Base-by-base conservation (phyloP, 768 basidiomycete genomes). In the Phaeotremella fagi region DNA sequence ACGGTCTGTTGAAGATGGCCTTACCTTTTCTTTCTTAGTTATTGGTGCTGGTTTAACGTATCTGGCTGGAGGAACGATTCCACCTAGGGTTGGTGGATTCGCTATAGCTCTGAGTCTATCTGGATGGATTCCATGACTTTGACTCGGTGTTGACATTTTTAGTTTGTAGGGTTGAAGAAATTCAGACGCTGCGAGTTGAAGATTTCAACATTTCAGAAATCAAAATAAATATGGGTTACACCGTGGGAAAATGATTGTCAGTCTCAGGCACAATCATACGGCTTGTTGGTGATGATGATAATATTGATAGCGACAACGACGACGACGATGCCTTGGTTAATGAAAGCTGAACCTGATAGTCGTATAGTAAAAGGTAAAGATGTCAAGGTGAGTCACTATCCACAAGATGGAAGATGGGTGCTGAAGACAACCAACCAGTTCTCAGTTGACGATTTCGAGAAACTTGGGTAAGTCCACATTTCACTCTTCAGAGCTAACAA, bases 281-380 rank as follows among this genome's bases (percentile, higher is more conserved):
- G 16, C 1, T 16, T 7, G 18, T 43, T 18, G 23, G 9, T 43
- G 41, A 7, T 18, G 41, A 43, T 18, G 7, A 12, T 6, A 18
- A 7, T 43, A 7, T 24, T 7, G 41, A 12, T 18, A 45, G 44
- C 7, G 44, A 15, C 6, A 20, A 29, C 16, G 9, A 3, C 14
- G 36, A 23, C 2, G 43, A 56, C 12, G 35, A 65, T 69, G 63
- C 68, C 68, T 23, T 75, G 72, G 72, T 54, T 74, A 16, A 71
- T 75, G 70, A 75, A 75, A 45, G 75, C 75, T 1, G 73, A 76
- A 57, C 75, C 75, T 7, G 72, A 76, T 33, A 70, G 68, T 5
- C 47, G 75, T 31, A 55, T 75, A 22, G 72, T 68, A 42, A 75
- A 73, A 36, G 75, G 75, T 2, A 73, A 75, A 49, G 73, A 75